Evolutionary conservation across 305 asterid species (phyloP), one percentile per base, ranked within the genome.

Genomic region (Fraxinus albicans): DNA sequence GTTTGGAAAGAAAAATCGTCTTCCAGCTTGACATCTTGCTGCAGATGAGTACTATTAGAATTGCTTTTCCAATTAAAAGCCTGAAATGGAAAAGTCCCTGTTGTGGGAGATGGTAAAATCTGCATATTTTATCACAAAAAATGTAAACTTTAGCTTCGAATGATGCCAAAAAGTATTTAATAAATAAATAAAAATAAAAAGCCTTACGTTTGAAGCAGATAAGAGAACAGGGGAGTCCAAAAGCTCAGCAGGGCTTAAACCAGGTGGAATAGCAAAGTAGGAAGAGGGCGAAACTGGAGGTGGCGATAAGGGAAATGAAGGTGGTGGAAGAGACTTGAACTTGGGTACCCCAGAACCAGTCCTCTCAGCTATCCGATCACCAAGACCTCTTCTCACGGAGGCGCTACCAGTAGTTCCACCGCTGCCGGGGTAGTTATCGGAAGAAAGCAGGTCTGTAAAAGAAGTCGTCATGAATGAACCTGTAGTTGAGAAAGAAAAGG

Each of bases 101-200:
- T 94, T 0, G 98, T 94, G 19, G 98, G 97, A 82, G 98, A 94
- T n/a, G 95, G 95, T 84, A 94, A 87, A 82, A 91, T 75, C 98
- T 94, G 98, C 88, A 88, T 17, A 81, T 73, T 19, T 80, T 40
- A 74, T 78, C 27, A 67, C 84, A 13, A 40, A 81, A 38, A 73
- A 35, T 2, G 1, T 42, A 53, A 76, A 76, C 8, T n/a, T 27
- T 27, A 70, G 60, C 44, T 33, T 78, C 21, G 55, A 10, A 53
- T 0, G 17, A 3, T 3, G 5, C 53, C 15, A 69, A 47, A 17
- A 29, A 53, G 88, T 23, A 23, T 31, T 36, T 29, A 53, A 12
- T 27, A 40, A 50, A 82, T 31, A 89, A 82, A 13, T 0, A 8
- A 23, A 42, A 7, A 27, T 2, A 44, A 12, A 8, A 3, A 23